These are phyloP conservation scores for Uronychia binucleata DNA, from an alignment of 73 alveolate genomes.

Conservation along the genomic window DNA sequence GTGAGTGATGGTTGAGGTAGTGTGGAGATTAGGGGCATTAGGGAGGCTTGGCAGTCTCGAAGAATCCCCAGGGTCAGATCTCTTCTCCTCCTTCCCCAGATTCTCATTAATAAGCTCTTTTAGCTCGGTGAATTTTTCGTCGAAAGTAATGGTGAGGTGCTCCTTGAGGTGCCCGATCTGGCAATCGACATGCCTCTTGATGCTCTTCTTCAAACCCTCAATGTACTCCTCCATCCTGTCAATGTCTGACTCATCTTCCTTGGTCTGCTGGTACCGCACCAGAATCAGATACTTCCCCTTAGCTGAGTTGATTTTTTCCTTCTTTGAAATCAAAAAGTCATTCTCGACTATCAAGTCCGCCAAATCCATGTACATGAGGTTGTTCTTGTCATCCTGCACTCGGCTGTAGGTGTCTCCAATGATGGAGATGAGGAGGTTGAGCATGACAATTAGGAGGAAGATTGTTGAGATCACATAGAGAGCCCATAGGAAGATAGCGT, in stretches of 20 bases:
- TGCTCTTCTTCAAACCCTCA: too few relatives aligned
- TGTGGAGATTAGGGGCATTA: background rate
- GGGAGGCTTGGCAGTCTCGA: background rate
- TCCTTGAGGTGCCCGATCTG: too few relatives aligned
- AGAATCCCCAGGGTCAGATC: background rate
- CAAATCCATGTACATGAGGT: slow-evolving; percentile 29
- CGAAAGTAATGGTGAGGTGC: background rate
- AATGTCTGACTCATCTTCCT: background rate
- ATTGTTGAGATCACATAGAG: slow-evolving; percentile 35
- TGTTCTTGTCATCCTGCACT: slow-evolving; percentile 9
- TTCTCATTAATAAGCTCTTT: background rate
- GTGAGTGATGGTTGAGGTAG: too few relatives aligned
- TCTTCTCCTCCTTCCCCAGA: background rate
- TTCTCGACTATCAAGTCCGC: slow-evolving; percentile 43
- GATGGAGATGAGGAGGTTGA: slow-evolving; percentile 47
- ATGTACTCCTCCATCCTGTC: slow-evolving; percentile 4
- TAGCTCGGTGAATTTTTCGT: background rate
- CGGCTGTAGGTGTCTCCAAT: slow-evolving; percentile 36
- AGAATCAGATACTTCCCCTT: slow-evolving; percentile 9
- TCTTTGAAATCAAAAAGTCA: slow-evolving; percentile 22
- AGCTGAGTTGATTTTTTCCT: background rate
- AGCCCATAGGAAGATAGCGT: background rate
- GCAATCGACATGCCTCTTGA: too few relatives aligned
- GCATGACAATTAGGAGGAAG: slow-evolving; percentile 46
- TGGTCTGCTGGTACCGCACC: slow-evolving; percentile 8